These are phyloP conservation scores for Beauveria asiatica DNA, from an alignment of 2,329 filamentous ascomycete genomes.

Conservation along the genomic window DNA sequence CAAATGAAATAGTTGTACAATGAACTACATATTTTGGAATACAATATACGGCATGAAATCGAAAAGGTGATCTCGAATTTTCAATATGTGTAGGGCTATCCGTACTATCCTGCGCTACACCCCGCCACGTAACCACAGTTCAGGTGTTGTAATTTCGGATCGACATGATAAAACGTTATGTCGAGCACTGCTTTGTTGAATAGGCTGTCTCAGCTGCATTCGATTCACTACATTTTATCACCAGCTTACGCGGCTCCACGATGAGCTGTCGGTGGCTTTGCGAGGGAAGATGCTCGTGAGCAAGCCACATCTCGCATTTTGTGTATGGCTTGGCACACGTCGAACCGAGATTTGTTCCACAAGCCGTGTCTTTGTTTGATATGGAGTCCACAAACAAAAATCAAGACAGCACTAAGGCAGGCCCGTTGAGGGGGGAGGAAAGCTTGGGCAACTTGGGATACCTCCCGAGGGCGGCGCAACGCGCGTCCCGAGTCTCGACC, in stretches of 20 bases:
- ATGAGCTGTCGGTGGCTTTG: not conserved
- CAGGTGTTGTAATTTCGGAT: not conserved
- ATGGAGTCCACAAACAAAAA: not conserved
- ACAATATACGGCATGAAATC: not conserved
- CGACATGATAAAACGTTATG: too few relatives aligned
- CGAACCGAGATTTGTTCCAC: not conserved
- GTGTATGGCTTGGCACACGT: not conserved
- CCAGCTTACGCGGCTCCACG: not conserved
- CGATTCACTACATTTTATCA: not conserved
- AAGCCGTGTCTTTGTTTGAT: not conserved
- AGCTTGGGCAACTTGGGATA: not conserved
- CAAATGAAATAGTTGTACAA: slow-evolving; percentile 7
- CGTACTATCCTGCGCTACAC: too few relatives aligned
- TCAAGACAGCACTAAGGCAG: not conserved
- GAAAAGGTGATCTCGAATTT: not conserved
- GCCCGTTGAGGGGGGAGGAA: not conserved
- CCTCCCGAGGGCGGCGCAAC: not conserved
- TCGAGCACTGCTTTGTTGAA: not conserved
- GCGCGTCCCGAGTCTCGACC: slow-evolving; percentile 9
- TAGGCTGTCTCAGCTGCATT: not conserved
- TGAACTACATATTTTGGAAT: slow-evolving; percentile 8
- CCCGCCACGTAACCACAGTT: not conserved
- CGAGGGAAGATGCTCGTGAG: not conserved
- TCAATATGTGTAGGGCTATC: not conserved
- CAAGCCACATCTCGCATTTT: not conserved